A percentile compares a stretch with the other conserved stretches of the same genome.
phyloP scores from a whole-genome alignment of 2,329 filamentous ascomycete species.

The Akanthomyces muscarius region DNA sequence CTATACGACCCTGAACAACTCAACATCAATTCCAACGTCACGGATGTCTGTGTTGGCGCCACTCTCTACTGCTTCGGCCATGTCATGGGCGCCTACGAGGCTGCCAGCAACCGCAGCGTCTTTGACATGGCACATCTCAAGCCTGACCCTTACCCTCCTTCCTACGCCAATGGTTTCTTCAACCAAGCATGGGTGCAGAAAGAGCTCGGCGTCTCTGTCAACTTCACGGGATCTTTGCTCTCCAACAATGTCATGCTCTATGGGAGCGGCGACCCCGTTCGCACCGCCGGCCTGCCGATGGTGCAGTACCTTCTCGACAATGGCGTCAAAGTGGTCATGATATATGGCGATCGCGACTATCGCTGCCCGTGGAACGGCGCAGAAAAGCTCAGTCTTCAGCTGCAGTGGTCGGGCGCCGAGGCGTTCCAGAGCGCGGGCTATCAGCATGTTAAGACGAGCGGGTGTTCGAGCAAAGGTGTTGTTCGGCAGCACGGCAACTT shows the following conservation, averaged over 20 bases:
- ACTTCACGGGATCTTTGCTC: slow-evolving; percentile 42
- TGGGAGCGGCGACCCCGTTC: not conserved
- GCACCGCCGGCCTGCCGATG: slow-evolving; percentile 24
- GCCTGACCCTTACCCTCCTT: slow-evolving; percentile 55
- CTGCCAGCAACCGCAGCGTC: not conserved
- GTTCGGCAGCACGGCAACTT: slow-evolving; percentile 72
- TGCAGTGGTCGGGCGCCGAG: slow-evolving; percentile 43
- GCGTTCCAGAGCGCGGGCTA: slow-evolving; percentile 64
- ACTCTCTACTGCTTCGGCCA: slow-evolving; percentile 24
- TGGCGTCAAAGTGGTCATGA: slow-evolving; percentile 63
- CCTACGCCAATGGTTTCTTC: slow-evolving; percentile 59
- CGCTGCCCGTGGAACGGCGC: slow-evolving; percentile 64
- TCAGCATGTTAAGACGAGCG: slow-evolving; percentile 61
- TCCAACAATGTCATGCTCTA: slow-evolving; percentile 23
- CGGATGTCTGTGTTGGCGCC: slow-evolving; percentile 16
- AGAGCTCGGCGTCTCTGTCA: slow-evolving; percentile 57
- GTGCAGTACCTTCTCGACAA: slow-evolving; percentile 55
- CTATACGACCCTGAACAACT: slow-evolving; percentile 41
- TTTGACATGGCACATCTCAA: slow-evolving; percentile 57
- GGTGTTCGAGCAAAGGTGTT: slow-evolving; percentile 61
- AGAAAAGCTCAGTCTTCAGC: slow-evolving; percentile 60
- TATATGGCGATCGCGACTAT: slow-evolving; percentile 61
- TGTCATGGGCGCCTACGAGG: slow-evolving; percentile 9
- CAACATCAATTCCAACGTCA: slow-evolving; percentile 42
- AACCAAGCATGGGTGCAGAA: slow-evolving; percentile 54